A percentile compares a stretch with the other conserved stretches of the same genome.
These are phyloP conservation scores for Malbranchea zuffiana DNA, from an alignment of 2,329 filamentous ascomycete genomes.

Conservation along the genomic window DNA sequence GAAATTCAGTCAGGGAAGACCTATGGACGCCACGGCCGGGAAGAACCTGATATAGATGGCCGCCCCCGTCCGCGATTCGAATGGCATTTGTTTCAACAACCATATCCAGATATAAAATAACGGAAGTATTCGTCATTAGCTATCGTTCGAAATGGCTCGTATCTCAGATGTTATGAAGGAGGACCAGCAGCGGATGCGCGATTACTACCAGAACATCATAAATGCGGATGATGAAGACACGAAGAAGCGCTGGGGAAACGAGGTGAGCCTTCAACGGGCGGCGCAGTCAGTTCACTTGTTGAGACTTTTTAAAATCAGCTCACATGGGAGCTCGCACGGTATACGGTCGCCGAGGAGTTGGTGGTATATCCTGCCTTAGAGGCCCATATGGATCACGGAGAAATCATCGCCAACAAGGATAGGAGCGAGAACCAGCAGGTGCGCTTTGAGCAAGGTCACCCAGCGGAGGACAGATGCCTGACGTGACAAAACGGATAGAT, in stretches of 20 bases:
- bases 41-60: too few relatives aligned
- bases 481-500: slow-evolving; percentile 28
- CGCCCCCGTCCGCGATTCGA: too few relatives aligned
- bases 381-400: slow-evolving; percentile 37
- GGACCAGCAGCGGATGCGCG: slow-evolving; percentile 35
- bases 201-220: slow-evolving; percentile 36
- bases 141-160: slow-evolving; percentile 14
- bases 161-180: slow-evolving; percentile 31
- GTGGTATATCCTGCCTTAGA: slow-evolving; percentile 47
- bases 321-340: slow-evolving; percentile 43
- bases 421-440: slow-evolving; percentile 14
- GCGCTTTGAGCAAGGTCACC: not conserved
- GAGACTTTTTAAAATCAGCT: slow-evolving; percentile 26
- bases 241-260: slow-evolving; percentile 38
- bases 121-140: too few relatives aligned
- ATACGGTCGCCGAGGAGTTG: slow-evolving; percentile 43
- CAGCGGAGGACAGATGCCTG: not conserved
- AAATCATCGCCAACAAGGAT: slow-evolving; percentile 33
- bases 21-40: too few relatives aligned
- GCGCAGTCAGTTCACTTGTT: not conserved
- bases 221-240: slow-evolving; percentile 34
- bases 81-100: too few relatives aligned
- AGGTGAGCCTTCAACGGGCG: slow-evolving; percentile 7
- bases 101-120: too few relatives aligned
- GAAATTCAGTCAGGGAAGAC: too few relatives aligned